Conservation (phyloP, 2,329 filamentous ascomycete species). For the Aspergillus fijiensis region DNA sequence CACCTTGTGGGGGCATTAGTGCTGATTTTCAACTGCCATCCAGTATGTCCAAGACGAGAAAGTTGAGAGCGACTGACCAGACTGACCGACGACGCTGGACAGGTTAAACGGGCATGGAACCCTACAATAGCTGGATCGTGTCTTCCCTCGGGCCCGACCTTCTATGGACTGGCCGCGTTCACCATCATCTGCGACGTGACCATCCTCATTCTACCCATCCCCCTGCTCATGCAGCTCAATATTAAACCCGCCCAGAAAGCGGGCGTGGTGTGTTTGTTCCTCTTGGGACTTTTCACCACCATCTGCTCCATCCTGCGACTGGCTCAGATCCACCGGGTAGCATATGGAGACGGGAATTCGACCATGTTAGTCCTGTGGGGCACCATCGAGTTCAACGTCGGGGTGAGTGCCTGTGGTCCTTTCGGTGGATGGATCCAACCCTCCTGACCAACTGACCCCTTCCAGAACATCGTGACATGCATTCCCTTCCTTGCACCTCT, state of each 20-base stretch:
- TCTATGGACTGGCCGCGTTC: constrained; percentile 54
- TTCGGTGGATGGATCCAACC: neutral
- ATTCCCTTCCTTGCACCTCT: constrained; percentile 35
- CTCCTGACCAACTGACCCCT: neutral
- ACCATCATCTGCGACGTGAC: constrained; percentile 54
- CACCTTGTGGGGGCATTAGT: constrained; percentile 53
- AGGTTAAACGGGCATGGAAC: constrained; percentile 49
- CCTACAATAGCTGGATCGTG: constrained; percentile 44
- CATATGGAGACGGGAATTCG: constrained; percentile 54
- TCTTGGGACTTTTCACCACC: constrained; percentile 56
- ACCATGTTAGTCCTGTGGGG: constrained; percentile 59
- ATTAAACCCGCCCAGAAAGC: constrained; percentile 52
- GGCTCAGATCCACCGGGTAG: constrained; percentile 52
- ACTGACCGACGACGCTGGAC: neutral
- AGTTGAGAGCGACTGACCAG: too few relatives aligned
- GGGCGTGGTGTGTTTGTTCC: constrained; percentile 53
- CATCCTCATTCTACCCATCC: constrained; percentile 53
- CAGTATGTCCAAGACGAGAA: constrained; percentile 32
- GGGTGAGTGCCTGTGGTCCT: constrained; percentile 40
- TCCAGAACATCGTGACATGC: constrained; percentile 38
- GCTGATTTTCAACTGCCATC: constrained; percentile 53
- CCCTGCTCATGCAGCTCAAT: constrained; percentile 51
- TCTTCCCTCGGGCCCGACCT: constrained; percentile 49
- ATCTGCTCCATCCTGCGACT: constrained; percentile 56
- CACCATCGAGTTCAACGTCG: constrained; percentile 58